Evolutionary conservation across 768 basidiomycete species (phyloP), one percentile per base, ranked within the genome.

Genomic region (Hydnum rufescens): DNA sequence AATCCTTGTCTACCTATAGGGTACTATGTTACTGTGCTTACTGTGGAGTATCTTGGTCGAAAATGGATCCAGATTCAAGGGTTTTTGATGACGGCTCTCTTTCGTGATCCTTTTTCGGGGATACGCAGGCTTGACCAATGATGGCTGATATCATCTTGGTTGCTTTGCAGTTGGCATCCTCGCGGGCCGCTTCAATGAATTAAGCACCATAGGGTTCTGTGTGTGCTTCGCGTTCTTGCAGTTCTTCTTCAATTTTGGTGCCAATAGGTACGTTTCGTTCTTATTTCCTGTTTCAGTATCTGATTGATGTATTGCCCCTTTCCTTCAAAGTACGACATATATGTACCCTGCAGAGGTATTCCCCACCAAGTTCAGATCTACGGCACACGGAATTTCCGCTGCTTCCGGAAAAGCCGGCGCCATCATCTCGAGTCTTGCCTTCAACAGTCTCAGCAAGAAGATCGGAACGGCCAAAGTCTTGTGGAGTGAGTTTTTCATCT

Each of bases 201-300:
- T n/a, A n/a, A n/a, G n/a, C n/a, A n/a, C n/a, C n/a, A n/a, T n/a
- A n/a, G 19, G 26, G 18, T 34, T 42, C n/a, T 50, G 43, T 43
- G 22, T 49, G 23, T 73, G 71, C 66, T 86, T 86, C 60, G 70
- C 81, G 0, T 64, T 85, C 58, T 66, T 57, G 59, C 81, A 83
- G 63, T 82, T 82, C 68, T 82, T 83, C 70, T 83, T 83, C 70
- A 83, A 84, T 66, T 85, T 82, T 59, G 82, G 82, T 19, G 78
- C 80, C 2, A 83, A 82, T 60, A 66, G 75, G 71, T 77, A 60
- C 57, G 74, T 64, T 19, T 8, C 22, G 4, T 4, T 49, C 22
- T 13, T 31, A 26, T 26, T 25, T 26, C n/a, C 32, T 42, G 19
- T 48, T n/a, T 13, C 48, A 29, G 39, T 26, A n/a, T 22, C 26